Conservation (phyloP, 106 monocot genomes). For the Dendrobium huoshanense region DNA sequence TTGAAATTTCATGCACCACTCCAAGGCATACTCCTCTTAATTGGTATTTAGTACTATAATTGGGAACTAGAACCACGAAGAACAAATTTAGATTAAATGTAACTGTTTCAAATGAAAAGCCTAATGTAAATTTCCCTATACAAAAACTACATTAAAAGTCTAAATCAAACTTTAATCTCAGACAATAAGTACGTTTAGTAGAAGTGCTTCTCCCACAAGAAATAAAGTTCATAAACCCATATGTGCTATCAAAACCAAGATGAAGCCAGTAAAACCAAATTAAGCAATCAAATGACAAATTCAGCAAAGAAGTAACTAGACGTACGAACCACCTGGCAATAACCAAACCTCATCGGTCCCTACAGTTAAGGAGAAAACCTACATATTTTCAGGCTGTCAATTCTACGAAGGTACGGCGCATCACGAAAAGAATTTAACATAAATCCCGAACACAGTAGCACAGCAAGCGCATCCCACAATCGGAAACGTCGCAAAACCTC, state of each 20-base stretch:
- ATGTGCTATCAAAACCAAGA: neutral
- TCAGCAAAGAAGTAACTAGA: neutral
- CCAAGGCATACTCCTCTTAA: neutral
- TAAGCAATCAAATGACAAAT: constrained; percentile 1
- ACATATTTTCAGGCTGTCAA: neutral
- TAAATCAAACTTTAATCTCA: neutral
- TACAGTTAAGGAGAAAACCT: neutral
- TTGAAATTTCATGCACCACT: neutral
- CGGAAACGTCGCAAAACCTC: neutral
- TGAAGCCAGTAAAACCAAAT: neutral
- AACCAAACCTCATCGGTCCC: neutral
- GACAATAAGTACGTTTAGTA: neutral
- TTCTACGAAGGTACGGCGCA: neutral
- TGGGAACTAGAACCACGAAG: neutral
- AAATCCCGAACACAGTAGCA: neutral
- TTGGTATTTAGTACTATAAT: neutral
- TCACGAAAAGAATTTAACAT: neutral
- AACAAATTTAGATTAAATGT: neutral
- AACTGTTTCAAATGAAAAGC: neutral
- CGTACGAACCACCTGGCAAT: neutral
- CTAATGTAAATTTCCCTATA: neutral
- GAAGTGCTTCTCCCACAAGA: neutral
- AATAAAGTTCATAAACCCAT: neutral
- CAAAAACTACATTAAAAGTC: neutral
- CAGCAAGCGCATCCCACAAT: neutral